A percentile compares a stretch with the other conserved stretches of the same genome.
Evolutionary conservation across 139 green algal species (phyloP).

Genomic region (Tetraselmis chui): DNA sequence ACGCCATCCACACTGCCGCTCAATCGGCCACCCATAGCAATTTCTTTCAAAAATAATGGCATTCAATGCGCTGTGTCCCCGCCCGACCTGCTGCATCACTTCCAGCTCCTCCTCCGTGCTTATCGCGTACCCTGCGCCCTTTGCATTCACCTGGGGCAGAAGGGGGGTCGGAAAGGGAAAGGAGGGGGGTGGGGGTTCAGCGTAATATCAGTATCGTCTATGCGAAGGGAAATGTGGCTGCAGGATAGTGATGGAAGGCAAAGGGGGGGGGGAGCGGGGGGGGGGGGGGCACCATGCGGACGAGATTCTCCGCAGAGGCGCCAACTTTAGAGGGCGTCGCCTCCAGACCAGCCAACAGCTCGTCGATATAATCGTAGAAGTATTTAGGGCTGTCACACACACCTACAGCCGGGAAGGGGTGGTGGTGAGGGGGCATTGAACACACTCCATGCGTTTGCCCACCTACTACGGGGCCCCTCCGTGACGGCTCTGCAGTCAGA

Average conservation of each 20-base stretch:
- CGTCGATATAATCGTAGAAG: constrained; percentile 80
- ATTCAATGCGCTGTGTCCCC: too few species aligned
- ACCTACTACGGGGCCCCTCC: not conserved
- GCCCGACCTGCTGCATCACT: constrained; percentile 29
- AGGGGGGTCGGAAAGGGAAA: too few species aligned
- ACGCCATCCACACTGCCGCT: not conserved
- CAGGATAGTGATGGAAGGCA: not conserved
- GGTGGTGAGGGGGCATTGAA: too few species aligned
- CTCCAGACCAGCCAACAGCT: constrained; percentile 54
- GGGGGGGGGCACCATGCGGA: constrained; percentile 2
- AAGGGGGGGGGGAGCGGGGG: constrained; percentile 3
- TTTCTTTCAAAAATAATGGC: too few species aligned
- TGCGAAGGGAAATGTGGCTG: too few species aligned
- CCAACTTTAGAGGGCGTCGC: not conserved
- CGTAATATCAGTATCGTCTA: too few species aligned
- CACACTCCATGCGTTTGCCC: not conserved
- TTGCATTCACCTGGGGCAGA: constrained; percentile 60
- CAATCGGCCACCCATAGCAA: not conserved
- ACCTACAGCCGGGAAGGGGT: not conserved
- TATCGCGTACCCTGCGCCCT: constrained; percentile 83
- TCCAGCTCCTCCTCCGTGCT: constrained; percentile 75
- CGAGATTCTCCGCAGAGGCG: constrained; percentile 3
- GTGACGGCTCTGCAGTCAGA: not conserved
- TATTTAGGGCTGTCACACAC: constrained; percentile 80
- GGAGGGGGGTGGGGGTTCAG: too few species aligned